Evolutionary conservation across 2,329 filamentous ascomycete genomes (phyloP), one percentile per base, ranked within the genome.

Genomic region (Colletotrichum somersetense): DNA sequence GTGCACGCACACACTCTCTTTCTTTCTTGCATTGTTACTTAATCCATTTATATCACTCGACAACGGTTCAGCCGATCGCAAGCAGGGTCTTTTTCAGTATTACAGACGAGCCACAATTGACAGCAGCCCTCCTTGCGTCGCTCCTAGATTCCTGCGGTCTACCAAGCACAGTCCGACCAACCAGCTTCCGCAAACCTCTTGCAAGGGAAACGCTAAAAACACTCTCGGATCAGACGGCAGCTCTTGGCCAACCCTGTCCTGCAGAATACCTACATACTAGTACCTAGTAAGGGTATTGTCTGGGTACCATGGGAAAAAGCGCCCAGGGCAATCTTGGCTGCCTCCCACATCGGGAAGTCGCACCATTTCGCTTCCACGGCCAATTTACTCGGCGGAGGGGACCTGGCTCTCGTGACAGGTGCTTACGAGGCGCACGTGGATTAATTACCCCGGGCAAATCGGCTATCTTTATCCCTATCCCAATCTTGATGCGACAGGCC

Each of bases 191-290:
- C 35, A 55, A 62, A 67, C 65, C n/a, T 35, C 48, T 55, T 26
- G 20, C 30, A 66, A 44, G 63, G 63, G 33, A 46, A 30, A 23
- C n/a, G 38, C 38, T 26, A 38, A 64, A 64, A 56, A 71, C 35
- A 23, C 52, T 35, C 40, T 40, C 70, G 70, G 70, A 72, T 72
- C 70, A 55, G 66, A 72, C 70, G 70, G 70, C 70, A 72, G 70
- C 59, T 64, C 66, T 69, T 72, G 69, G 70, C 66, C 61, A 69
- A 69, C 70, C 64, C 40, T 46, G 35, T 38, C 69, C 59, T n/a
- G 57, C 20, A 16, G 26, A 62, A 57, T 53, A 46, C 30, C 30
- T 30, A 30, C 30, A 30, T 30, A 3, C 30, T 4, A 30, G 26
- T 26, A 26, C 26, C 26, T 30, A 30, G 30, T 30, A 30, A 48